Evolutionary conservation across 1,139 yeast genomes (phyloP), one percentile per base, ranked within the genome.

Genomic region (Geotrichum carabidarum): DNA sequence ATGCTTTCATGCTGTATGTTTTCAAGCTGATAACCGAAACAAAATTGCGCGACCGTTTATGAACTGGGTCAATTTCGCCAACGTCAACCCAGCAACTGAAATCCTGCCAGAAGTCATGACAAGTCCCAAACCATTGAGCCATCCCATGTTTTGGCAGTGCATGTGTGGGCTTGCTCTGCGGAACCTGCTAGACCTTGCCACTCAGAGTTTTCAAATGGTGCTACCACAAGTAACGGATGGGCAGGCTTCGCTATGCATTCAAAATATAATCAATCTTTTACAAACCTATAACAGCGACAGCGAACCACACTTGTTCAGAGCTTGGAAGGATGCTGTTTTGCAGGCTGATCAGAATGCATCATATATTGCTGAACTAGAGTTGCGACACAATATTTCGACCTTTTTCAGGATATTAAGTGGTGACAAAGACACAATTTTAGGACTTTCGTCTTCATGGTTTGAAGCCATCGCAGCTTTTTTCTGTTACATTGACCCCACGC

Each of bases 401-500:
- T 38, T 65, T 18, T 54, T 62, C 22, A 54, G 52, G n/a, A 57
- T 65, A 22, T 52, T 72, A 11, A 52, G 82, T 1, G 91, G 91
- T 1, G 75, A 79, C 51, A 76, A 79, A 11, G 74, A 75, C 44
- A 71, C 81, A 0, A 82, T 83, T 30, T 65, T 79, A 1, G 71
- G 70, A 14, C 73, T 69, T 54, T 75, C 84, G 37, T 71, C 73
- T 6, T 71, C 79, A 1, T 88, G 96, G 96, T 86, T 82, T 66
- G 95, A 87, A 64, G 76, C 83, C 17, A 75, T 81, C 48, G 74
- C 81, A 48, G 84, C 87, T 0, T 76, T 84, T 44, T 72, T 82
- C 31, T 73, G 82, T 52, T 89, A 75, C 66, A 83, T 82, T 64
- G 81, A 87, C 43, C 84, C 86, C 38, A 74, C 81, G 1, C 58